Conservation (phyloP, 2,329 filamentous ascomycete species). For the Mariannaea elegans region DNA sequence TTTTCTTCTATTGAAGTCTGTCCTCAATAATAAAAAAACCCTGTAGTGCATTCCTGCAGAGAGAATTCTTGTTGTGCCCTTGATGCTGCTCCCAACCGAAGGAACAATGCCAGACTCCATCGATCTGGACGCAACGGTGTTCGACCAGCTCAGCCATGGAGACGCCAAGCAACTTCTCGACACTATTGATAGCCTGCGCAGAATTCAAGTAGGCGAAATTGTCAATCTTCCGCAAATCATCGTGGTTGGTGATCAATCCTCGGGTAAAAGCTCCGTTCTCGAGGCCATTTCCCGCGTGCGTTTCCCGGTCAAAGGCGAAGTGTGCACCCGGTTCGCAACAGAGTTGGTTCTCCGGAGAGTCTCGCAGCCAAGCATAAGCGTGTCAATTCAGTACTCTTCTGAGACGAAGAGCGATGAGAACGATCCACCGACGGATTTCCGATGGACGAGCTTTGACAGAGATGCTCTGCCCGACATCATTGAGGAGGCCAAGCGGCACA, state of each 20-base stretch:
- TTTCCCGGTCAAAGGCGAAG: slow-evolving; percentile 65
- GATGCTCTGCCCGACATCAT: slow-evolving; percentile 46
- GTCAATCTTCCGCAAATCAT: slow-evolving; percentile 59
- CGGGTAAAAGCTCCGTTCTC: slow-evolving; percentile 71
- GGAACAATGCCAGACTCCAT: slow-evolving; percentile 7
- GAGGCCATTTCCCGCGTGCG: slow-evolving; percentile 70
- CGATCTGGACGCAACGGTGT: slow-evolving; percentile 13
- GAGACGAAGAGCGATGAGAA: not conserved
- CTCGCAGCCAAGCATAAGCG: slow-evolving; percentile 41
- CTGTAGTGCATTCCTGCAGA: not conserved
- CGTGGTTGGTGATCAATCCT: slow-evolving; percentile 69
- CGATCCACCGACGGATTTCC: not conserved
- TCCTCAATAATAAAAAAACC: not conserved
- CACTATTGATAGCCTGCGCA: slow-evolving; percentile 11
- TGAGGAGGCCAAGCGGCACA: slow-evolving; percentile 52
- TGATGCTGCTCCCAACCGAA: not conserved
- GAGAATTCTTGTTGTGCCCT: not conserved
- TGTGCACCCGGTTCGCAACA: slow-evolving; percentile 71
- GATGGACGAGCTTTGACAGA: slow-evolving; percentile 9
- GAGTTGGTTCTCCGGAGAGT: slow-evolving; percentile 65
- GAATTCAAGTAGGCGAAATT: slow-evolving; percentile 31
- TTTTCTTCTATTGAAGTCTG: not conserved
- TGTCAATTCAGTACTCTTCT: slow-evolving; percentile 33
- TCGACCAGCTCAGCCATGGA: slow-evolving; percentile 18
- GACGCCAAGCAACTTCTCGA: slow-evolving; percentile 18